Conservation (phyloP, 176 grass and related monocot species). For the bread wheat (Triticum aestivum) region IWGSC_CS_RefSeq_v2.1 NC_057797.1:54762666-54763165, state of each 20-base stretch:
- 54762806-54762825: slow-evolving; percentile 3
- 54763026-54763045: not conserved
- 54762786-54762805: slow-evolving; percentile 17
- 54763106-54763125: not conserved
- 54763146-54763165: not conserved
- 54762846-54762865: not conserved
- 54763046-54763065: not conserved
- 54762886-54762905: not conserved
- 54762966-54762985: not conserved
- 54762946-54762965: slow-evolving; percentile 7
- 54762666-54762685: not conserved
- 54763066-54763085: slow-evolving; percentile 18
- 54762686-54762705: not conserved
- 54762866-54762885: not conserved
- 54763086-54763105: not conserved
- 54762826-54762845: not conserved
- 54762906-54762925: not conserved
- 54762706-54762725: slow-evolving; percentile 19
- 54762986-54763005: not conserved
- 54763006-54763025: not conserved
- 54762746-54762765: slow-evolving; percentile 1
- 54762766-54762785: not conserved
- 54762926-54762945: not conserved
- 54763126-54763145: not conserved
- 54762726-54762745: not conserved